Evolutionary conservation across 768 basidiomycete genomes (phyloP), one percentile per base, ranked within the genome.

Genomic region (Naganishia kalamii): DNA sequence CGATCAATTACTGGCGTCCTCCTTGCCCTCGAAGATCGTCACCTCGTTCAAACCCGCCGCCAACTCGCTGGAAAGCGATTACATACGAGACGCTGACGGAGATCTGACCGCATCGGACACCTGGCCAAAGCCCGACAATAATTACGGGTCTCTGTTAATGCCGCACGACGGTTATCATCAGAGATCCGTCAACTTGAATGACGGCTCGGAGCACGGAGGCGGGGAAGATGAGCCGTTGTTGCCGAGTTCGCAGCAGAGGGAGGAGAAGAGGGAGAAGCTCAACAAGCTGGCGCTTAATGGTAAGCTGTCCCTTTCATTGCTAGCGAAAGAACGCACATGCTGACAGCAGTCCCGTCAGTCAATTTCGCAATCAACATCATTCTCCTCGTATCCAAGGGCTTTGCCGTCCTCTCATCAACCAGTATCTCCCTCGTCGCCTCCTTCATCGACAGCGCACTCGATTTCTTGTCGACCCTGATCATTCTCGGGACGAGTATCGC

Each of bases 341-440:
- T 37, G 12, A 52, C 13, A 12, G 12, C n/a, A 7, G 19, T 41
- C 27, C 40, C 54, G 37, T 21, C 62, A 76, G 77, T 77, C 44
- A 78, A 78, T 59, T 75, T 75, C 10, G 59, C 69, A 6, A 70
- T 75, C 54, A 80, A 81, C 64, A 63, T 80, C 47, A 10, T 79
- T 19, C 73, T 81, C 10, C 75, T 80, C 12, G 71, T 63, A 11
- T 78, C 73, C 15, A 80, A 81, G 60, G 74, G 73, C 11, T 63
- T 76, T 13, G 79, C 79, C n/a, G 78, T 80, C 21, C 69, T 80
- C 25, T 72, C 78, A 43, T 80, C 80, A 17, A 71, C 75, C 32
- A 80, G 80, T 1, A 77, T 81, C 51, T 79, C 79, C 15, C 72
- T 81, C 25, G 72, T 79, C 19, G 80, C 80, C 0, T 77, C 75